These are phyloP conservation scores for Aspergillus ochraceus DNA, from an alignment of 2,329 filamentous ascomycete species.

Conservation along the genomic window DNA sequence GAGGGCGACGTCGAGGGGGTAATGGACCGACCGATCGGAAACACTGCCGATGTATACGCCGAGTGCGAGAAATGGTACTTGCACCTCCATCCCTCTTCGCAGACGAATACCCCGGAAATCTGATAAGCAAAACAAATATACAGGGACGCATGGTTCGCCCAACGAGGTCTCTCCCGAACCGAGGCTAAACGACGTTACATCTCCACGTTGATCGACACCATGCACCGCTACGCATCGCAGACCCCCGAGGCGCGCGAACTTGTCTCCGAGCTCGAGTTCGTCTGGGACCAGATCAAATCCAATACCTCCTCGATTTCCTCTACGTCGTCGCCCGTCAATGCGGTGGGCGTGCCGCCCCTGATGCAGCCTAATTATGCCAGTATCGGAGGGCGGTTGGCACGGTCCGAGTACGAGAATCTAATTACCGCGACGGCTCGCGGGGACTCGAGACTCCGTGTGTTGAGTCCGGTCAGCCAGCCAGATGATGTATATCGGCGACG, in stretches of 20 bases:
- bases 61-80: constrained; percentile 67
- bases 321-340: constrained; percentile 21
- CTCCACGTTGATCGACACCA: constrained; percentile 89
- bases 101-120: background rate
- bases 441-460: constrained; percentile 63
- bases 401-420: constrained; percentile 44
- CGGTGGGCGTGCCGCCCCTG: constrained; percentile 29
- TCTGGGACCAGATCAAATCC: constrained; percentile 96
- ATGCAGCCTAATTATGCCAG: constrained; percentile 35
- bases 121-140: background rate
- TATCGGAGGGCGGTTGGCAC: constrained; percentile 36
- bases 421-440: constrained; percentile 43
- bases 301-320: constrained; percentile 66
- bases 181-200: constrained; percentile 95
- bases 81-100: background rate
- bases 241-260: constrained; percentile 81
- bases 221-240: constrained; percentile 88
- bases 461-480: constrained; percentile 84
- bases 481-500: constrained; percentile 57
- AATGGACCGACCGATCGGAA: constrained; percentile 74
- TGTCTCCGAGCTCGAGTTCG: constrained; percentile 93
- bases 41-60: constrained; percentile 51
- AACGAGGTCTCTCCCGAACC: constrained; percentile 78
- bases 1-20: constrained; percentile 95
- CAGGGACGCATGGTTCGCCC: constrained; percentile 91